These are phyloP conservation scores for Penicillium ucsense DNA, from an alignment of 495 filamentous ascomycete genomes.

Conservation along the genomic window DNA sequence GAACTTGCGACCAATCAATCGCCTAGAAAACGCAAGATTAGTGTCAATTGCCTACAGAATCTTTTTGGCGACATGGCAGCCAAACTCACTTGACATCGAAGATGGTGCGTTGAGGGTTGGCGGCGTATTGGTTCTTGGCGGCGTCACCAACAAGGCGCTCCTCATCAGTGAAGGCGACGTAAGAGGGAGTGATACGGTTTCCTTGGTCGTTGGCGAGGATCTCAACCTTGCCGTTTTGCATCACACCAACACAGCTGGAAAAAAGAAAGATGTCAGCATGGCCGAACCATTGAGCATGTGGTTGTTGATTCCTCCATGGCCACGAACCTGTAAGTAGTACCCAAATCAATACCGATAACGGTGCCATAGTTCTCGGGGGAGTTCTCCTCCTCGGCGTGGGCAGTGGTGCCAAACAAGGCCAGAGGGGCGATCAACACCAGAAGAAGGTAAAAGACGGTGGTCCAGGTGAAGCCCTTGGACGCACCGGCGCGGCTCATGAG, in stretches of 20 bases:
- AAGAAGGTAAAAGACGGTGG: constrained; percentile 74
- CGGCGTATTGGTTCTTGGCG: constrained; percentile 97
- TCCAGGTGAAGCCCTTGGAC: constrained; percentile 50
- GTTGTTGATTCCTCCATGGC: too few relatives aligned
- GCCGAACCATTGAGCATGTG: too few relatives aligned
- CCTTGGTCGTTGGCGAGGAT: constrained; percentile 96
- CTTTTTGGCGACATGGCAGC: not conserved
- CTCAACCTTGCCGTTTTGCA: constrained; percentile 98
- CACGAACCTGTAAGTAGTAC: constrained; percentile 85
- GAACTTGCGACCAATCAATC: constrained; percentile 84
- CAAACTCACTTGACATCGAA: constrained; percentile 83
- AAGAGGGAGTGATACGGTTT: constrained; percentile 98
- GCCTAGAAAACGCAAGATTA: constrained; percentile 41
- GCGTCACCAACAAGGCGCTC: constrained; percentile 96
- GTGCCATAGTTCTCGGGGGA: constrained; percentile 71
- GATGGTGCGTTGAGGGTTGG: constrained; percentile 81
- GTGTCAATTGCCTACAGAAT: not conserved
- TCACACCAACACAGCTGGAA: constrained; percentile 80
- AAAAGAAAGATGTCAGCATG: not conserved
- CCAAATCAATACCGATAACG: constrained; percentile 92
- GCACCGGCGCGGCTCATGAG: constrained; percentile 30
- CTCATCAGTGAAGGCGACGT: constrained; percentile 97
- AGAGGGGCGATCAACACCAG: constrained; percentile 67
- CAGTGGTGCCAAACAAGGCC: constrained; percentile 60
- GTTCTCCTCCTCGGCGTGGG: constrained; percentile 58